Conservation (phyloP, 1,284 basidiomycete species). For the Clitocybe nebularis region DNA sequence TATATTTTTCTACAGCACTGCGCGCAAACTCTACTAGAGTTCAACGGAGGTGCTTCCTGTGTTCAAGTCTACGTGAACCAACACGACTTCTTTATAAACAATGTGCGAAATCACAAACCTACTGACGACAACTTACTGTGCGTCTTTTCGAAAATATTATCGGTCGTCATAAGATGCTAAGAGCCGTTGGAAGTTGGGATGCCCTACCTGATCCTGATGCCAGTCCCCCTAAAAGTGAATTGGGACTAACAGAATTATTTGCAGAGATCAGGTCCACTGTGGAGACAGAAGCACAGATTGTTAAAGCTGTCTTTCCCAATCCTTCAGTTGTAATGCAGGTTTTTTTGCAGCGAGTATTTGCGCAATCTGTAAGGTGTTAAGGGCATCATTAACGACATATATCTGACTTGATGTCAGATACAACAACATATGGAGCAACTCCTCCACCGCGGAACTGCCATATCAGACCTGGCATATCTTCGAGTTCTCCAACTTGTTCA, state of each 20-base stretch:
- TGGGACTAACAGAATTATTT: conserved; percentile 79
- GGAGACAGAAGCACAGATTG: conserved; percentile 95
- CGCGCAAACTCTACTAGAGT: conserved; percentile 93
- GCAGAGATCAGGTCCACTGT: conserved; percentile 89
- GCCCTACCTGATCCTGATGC: conserved; percentile 77
- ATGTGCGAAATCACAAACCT: conserved; percentile 60
- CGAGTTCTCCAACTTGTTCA: conserved; percentile 90
- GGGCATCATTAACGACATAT: not conserved
- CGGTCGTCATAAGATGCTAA: conserved; percentile 15
- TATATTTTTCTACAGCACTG: conserved; percentile 68
- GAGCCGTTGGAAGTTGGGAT: conserved; percentile 62
- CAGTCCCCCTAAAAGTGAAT: conserved; percentile 76
- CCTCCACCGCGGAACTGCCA: conserved; percentile 64
- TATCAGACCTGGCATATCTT: conserved; percentile 89
- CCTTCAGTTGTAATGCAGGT: conserved; percentile 98
- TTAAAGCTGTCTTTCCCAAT: conserved; percentile 97
- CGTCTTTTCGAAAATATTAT: conserved; percentile 22
- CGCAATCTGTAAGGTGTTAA: conserved; percentile 76
- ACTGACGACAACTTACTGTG: conserved; percentile 62
- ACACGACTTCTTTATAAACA: conserved; percentile 98
- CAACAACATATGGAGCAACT: conserved; percentile 92
- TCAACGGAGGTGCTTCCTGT: conserved; percentile 96
- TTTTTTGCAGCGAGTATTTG: conserved; percentile 96
- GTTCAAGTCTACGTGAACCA: conserved; percentile 99
- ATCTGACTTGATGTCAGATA: conserved; percentile 51